Percentiles rank a stretch among this genome's conserved stretches.
Conservation (phyloP, 768 basidiomycete genomes). For the Leucocoprinus sp. region DNA sequence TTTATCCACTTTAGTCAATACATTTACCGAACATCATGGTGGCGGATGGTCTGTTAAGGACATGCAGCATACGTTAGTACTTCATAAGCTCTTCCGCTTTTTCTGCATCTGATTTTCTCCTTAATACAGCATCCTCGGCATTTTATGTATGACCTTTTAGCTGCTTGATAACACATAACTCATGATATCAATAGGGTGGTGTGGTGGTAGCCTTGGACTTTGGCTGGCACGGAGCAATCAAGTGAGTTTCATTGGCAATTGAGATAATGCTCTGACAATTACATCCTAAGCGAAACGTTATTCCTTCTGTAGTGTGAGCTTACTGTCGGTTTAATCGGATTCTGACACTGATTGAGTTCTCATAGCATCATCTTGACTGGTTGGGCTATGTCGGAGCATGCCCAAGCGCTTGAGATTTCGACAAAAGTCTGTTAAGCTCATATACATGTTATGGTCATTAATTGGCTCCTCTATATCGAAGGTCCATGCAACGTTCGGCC, state of each 20-base stretch:
- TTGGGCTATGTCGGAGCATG: constrained; percentile 90
- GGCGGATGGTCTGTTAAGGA: constrained; percentile 82
- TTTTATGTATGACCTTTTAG: constrained; percentile 45
- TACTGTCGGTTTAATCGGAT: not conserved
- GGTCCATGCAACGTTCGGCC: constrained; percentile 84
- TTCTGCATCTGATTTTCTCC: not conserved
- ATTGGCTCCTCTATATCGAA: constrained; percentile 19
- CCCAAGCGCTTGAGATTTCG: constrained; percentile 77
- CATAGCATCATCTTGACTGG: constrained; percentile 81
- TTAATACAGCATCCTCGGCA: constrained; percentile 53
- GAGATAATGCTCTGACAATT: not conserved
- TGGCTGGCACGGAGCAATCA: constrained; percentile 73
- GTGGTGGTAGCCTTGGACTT: constrained; percentile 84
- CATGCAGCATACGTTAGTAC: constrained; percentile 84
- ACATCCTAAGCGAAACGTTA: constrained; percentile 54
- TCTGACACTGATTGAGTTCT: not conserved
- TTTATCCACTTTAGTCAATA: constrained; percentile 53
- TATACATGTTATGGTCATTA: not conserved
- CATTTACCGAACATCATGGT: constrained; percentile 87
- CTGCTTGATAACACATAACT: not conserved
- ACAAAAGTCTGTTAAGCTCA: constrained; percentile 49
- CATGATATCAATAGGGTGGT: constrained; percentile 60
- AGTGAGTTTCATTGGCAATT: constrained; percentile 28
- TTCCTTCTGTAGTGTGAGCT: constrained; percentile 71
- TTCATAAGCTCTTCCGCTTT: constrained; percentile 1